Percentiles rank a stretch among this genome's conserved stretches.
Evolutionary conservation across 2,329 filamentous ascomycete genomes (phyloP).

Genomic region (Diplodia corticola): DNA sequence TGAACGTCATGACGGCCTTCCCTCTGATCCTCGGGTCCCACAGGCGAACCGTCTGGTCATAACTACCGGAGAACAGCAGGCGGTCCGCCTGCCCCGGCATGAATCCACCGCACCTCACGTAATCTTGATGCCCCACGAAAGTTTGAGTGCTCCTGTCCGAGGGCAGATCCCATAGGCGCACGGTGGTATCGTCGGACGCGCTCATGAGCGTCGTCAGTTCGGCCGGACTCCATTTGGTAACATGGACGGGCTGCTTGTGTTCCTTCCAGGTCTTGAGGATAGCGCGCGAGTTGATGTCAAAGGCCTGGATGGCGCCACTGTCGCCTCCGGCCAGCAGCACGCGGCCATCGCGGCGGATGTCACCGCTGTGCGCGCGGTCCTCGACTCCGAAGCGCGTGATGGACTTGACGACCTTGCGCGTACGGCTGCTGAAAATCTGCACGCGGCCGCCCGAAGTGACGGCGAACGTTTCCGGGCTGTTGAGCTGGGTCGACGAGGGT

Average conservation of each 20-base stretch:
- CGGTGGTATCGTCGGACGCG: conserved; percentile 87
- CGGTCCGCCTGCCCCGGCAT: conserved; percentile 72
- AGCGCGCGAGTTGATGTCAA: conserved; percentile 84
- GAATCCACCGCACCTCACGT: conserved; percentile 84
- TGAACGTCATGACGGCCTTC: conserved; percentile 81
- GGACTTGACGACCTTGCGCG: conserved; percentile 87
- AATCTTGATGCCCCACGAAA: conserved; percentile 87
- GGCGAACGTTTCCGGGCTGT: conserved; percentile 70
- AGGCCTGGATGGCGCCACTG: conserved; percentile 88
- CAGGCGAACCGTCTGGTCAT: conserved; percentile 88
- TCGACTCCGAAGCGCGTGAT: conserved; percentile 80
- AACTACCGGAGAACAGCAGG: conserved; percentile 84
- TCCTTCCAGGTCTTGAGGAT: conserved; percentile 95
- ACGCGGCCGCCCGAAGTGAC: conserved; percentile 93
- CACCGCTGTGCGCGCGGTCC: conserved; percentile 84
- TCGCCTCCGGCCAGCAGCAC: conserved; percentile 91
- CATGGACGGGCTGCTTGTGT: conserved; percentile 93
- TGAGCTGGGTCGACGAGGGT: conserved; percentile 39
- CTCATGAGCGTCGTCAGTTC: conserved; percentile 85
- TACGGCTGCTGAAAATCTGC: conserved; percentile 90
- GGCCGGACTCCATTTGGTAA: conserved; percentile 86
- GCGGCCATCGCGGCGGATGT: conserved; percentile 83
- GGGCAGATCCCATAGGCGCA: conserved; percentile 91
- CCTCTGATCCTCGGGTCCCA: conserved; percentile 82
- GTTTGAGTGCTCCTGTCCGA: conserved; percentile 72